Evolutionary conservation across 352 stramenopile genomes (phyloP).

Genomic region (Phytopythium cucurbitacearum): DNA sequence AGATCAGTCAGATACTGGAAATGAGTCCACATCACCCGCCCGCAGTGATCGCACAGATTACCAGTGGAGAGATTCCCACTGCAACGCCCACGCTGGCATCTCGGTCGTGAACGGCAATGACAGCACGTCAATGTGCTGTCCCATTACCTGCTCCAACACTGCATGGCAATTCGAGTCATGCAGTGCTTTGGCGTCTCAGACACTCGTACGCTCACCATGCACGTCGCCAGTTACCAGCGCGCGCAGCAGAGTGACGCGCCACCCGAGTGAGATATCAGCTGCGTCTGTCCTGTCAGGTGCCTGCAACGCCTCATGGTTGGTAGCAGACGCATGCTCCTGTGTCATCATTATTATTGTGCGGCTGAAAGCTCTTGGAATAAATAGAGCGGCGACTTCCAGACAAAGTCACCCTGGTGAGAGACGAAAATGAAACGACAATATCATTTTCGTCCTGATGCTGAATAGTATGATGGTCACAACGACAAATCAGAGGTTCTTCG

Average conservation of each 20-base stretch:
- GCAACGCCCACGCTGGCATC: conserved; percentile 52
- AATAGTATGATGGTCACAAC: too few species aligned
- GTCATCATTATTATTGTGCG: too few species aligned
- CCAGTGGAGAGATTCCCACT: conserved; percentile 72
- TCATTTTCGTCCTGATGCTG: too few species aligned
- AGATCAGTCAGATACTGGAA: too few species aligned
- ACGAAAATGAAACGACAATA: too few species aligned
- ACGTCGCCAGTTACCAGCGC: conserved; percentile 25
- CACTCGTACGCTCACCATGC: conserved; percentile 7
- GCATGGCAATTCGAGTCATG: neutral
- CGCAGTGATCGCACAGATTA: conserved; percentile 1
- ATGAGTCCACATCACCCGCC: too few species aligned
- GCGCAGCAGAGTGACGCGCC: conserved; percentile 27
- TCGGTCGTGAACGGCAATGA: conserved; percentile 46
- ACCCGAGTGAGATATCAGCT: conserved; percentile 12
- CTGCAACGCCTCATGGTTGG: neutral
- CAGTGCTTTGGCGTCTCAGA: neutral
- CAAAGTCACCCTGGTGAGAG: neutral
- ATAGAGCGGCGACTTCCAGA: neutral
- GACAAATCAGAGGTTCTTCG: too few species aligned
- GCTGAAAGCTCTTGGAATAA: conserved; percentile 4
- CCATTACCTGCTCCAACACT: conserved; percentile 31
- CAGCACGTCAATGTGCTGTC: conserved; percentile 44
- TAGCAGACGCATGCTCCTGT: too few species aligned
- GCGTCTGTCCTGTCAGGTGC: conserved; percentile 13